phyloP scores from a whole-genome alignment of 2,329 filamentous ascomycete species.

The Amauroascus verrucosus region DNA sequence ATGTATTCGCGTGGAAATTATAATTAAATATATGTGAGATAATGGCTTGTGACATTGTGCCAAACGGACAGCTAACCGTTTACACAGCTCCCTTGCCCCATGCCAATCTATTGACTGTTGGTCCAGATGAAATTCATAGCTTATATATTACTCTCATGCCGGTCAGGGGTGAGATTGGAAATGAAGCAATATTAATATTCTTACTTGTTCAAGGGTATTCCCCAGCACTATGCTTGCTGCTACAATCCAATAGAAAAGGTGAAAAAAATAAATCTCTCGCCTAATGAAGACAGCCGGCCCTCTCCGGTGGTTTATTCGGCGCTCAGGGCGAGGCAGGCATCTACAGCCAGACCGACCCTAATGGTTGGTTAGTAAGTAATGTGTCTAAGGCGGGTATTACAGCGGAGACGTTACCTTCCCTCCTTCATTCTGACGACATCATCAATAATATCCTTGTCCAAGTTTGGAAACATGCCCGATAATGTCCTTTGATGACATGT shows the following conservation, averaged over 20 bases:
- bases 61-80: no score
- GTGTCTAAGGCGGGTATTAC: neutral
- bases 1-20: neutral
- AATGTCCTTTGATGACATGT: slow-evolving; percentile 49
- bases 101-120: no score
- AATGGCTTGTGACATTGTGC: no score
- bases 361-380: neutral
- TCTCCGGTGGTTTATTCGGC: slow-evolving; percentile 24
- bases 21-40: slow-evolving; percentile 2
- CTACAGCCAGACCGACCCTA: slow-evolving; percentile 74
- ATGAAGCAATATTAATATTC: neutral
- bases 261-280: neutral
- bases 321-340: slow-evolving; percentile 67
- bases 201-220: neutral
- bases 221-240: neutral
- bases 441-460: slow-evolving; percentile 88
- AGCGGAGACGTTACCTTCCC: slow-evolving; percentile 58
- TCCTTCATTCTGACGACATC: slow-evolving; percentile 95
- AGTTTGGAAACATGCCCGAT: slow-evolving; percentile 89
- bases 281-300: no score
- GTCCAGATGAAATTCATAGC: no score
- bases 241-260: neutral
- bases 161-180: neutral
- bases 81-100: no score
- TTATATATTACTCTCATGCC: neutral